Evolutionary conservation across 805 yeast genomes (phyloP), one percentile per base, ranked within the genome.

Genomic region (Barnettozyma californica): DNA sequence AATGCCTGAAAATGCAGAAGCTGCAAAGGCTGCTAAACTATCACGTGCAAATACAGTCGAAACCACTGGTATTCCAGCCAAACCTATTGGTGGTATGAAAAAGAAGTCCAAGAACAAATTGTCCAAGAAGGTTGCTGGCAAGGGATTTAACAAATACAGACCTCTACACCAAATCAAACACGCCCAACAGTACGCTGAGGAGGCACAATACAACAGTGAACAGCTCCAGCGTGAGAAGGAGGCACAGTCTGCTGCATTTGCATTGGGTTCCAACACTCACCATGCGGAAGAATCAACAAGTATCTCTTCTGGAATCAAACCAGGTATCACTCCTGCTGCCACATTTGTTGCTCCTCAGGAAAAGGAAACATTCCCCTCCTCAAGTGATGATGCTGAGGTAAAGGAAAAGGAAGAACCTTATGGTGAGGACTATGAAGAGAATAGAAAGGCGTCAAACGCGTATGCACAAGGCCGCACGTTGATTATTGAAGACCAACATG

Each of bases 401-500:
- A 49, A 49, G 11, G 47, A 51, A 25, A 50, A 40, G 29, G 39
- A 13, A 13, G 20, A 11, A 2, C 31, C 48, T 7, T 47, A 38
- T 20, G 57, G 56, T 13, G 53, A 54, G 34, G 50, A 53, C 9
- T 57, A 62, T 49, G 64, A 57, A 33, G 56, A 35, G 23, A 51
- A 60, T 38, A 53, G 68, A 59, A 45, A 66, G 63, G 56, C 63
- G 53, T 42, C 64, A 1, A 64, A 68, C 33, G 84, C 81, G 0
- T 85, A 77, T 63, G 80, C 78, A 42, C 96, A 89, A 56, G 96
- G 95, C 23, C 58, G 70, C 34, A 70, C 76, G 39, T 64, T 91
- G 34, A 77, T 91, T 46, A 73, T 92, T 47, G 99, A 92, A 63
- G 94, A 90, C 65, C 78, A 76, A 48, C 74, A 82, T 43, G 98